These are phyloP conservation scores for Perkinsus chesapeaki DNA, from an alignment of 169 alveolate genomes.

Conservation along the genomic window DNA sequence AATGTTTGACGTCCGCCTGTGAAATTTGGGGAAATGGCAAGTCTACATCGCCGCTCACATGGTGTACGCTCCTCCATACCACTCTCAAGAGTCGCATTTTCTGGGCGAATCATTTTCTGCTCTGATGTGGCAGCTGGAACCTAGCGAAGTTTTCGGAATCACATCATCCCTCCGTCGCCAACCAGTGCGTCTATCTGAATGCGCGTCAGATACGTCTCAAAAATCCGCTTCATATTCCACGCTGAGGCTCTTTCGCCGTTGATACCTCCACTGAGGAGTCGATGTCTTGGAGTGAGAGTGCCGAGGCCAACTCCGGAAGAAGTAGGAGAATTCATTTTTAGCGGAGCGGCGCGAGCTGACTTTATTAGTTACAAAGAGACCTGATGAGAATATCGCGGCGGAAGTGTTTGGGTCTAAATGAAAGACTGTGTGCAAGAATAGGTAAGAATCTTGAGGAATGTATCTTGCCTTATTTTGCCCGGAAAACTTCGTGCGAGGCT, in stretches of 20 bases:
- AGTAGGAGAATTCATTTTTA: conserved; percentile 10
- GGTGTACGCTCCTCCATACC: no score
- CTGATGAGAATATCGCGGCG: not conserved
- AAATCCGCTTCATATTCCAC: conserved; percentile 49
- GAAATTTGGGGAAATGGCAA: no score
- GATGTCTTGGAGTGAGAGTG: conserved; percentile 63
- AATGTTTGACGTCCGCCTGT: no score
- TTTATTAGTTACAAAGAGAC: not conserved
- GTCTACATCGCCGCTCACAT: no score
- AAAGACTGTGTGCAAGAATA: not conserved
- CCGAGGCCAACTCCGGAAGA: conserved; percentile 58
- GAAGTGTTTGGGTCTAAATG: not conserved
- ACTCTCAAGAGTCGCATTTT: no score
- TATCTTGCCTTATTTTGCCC: no score
- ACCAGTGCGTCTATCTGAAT: conserved; percentile 32
- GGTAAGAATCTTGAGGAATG: not conserved
- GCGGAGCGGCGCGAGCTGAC: not conserved
- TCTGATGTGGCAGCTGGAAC: no score
- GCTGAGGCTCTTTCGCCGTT: conserved; percentile 58
- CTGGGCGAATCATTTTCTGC: no score
- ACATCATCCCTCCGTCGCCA: no score
- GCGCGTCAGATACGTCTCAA: not conserved
- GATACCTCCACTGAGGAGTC: conserved; percentile 62
- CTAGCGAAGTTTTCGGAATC: no score
- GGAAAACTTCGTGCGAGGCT: no score